A percentile compares a stretch with the other conserved stretches of the same genome.
phyloP scores from a whole-genome alignment of 352 stramenopile genomes.

The Phytophthora cactorum region DNA sequence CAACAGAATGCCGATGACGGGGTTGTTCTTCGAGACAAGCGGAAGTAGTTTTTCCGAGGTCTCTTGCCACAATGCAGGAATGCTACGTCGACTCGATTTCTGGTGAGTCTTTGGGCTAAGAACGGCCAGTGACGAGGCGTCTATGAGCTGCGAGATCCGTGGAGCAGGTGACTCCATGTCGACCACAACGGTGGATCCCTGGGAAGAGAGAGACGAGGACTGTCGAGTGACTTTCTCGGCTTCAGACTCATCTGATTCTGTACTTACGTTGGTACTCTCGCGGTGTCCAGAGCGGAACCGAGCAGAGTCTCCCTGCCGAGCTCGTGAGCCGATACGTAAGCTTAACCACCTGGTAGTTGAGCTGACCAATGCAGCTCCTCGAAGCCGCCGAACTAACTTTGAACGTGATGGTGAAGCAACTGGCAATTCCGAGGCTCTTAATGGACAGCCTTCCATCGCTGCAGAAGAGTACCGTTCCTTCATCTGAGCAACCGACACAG shows the following conservation, averaged over 20 bases:
- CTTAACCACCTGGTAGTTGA: slow-evolving; percentile 24
- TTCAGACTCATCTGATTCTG: slow-evolving; percentile 23
- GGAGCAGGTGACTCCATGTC: background rate
- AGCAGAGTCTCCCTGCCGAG: background rate
- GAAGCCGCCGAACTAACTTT: slow-evolving; percentile 14
- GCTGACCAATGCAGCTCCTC: slow-evolving; percentile 10
- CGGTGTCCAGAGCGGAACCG: background rate
- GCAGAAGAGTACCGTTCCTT: slow-evolving; percentile 29
- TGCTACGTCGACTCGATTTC: background rate
- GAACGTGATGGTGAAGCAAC: slow-evolving; percentile 9
- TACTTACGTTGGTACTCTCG: slow-evolving; percentile 10
- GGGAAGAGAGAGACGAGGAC: background rate
- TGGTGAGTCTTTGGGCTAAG: background rate
- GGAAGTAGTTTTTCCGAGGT: slow-evolving; percentile 26
- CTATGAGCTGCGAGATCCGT: slow-evolving; percentile 8
- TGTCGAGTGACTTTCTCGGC: slow-evolving; percentile 6
- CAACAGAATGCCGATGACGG: slow-evolving; percentile 16
- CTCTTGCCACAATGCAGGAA: slow-evolving; percentile 22
- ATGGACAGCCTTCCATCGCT: slow-evolving; percentile 12
- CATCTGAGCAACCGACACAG: slow-evolving; percentile 18
- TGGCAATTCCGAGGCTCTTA: slow-evolving; percentile 13
- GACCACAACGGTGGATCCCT: slow-evolving; percentile 4
- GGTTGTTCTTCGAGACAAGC: slow-evolving; percentile 14
- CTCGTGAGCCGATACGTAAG: background rate
- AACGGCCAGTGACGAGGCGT: background rate